Percentiles rank a stretch among this genome's conserved stretches.
phyloP scores from a whole-genome alignment of 768 basidiomycete genomes.

The Holtermannia corniformis region DNA sequence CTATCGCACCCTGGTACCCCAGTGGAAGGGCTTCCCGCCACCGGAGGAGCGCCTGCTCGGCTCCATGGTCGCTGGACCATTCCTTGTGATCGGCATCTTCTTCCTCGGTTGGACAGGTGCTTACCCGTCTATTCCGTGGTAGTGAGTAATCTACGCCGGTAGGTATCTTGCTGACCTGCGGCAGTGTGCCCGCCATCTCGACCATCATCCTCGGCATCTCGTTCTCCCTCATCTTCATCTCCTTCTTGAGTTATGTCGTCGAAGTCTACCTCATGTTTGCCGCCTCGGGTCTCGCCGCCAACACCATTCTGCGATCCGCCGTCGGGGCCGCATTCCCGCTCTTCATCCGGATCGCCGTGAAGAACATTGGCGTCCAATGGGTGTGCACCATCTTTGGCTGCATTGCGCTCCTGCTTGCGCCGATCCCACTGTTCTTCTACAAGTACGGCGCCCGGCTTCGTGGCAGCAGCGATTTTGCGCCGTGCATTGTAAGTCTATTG shows the following conservation, averaged over 20 bases:
- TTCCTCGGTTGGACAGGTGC: conserved; percentile 37
- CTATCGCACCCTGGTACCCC: conserved; percentile 18
- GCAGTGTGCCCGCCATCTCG: conserved; percentile 26
- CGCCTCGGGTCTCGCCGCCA: conserved; percentile 37
- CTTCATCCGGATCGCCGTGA: conserved; percentile 12
- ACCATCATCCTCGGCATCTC: conserved; percentile 36
- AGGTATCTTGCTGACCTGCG: no score
- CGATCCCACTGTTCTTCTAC: conserved; percentile 8
- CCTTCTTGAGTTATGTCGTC: conserved; percentile 29
- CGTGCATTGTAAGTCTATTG: neutral
- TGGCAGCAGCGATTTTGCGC: neutral
- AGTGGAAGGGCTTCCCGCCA: conserved; percentile 21
- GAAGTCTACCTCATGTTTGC: conserved; percentile 35
- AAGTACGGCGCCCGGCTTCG: conserved; percentile 13
- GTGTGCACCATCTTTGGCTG: conserved; percentile 16
- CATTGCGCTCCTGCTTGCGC: conserved; percentile 6
- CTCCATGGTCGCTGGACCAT: conserved; percentile 14
- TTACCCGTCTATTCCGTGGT: conserved; percentile 23
- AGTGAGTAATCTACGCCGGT: no score
- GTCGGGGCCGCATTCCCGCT: conserved; percentile 29
- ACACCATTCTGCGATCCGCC: conserved; percentile 37
- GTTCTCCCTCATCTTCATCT: conserved; percentile 39
- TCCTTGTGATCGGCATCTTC: conserved; percentile 39
- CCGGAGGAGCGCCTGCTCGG: conserved; percentile 32
- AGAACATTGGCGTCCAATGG: conserved; percentile 17